These are phyloP conservation scores for Morella rubra DNA, from an alignment of 306 rosid species.

Conservation along the genomic window DNA sequence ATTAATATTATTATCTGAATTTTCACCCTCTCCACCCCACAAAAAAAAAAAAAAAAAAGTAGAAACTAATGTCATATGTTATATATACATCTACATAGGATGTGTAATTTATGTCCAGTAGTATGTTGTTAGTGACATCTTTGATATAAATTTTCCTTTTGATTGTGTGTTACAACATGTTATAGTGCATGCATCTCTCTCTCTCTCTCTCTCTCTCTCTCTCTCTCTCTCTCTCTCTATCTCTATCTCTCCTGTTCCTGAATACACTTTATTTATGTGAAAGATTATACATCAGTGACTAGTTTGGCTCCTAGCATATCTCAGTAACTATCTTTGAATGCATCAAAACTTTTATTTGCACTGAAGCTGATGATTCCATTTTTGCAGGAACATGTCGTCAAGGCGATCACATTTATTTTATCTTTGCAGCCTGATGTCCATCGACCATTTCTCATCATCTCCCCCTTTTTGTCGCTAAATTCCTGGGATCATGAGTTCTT, in stretches of 20 bases:
- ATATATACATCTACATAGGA: too few species aligned
- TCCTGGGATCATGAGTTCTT: conserved; percentile 55
- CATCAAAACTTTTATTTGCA: neutral
- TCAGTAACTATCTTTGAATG: neutral
- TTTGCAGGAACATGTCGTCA: conserved; percentile 56
- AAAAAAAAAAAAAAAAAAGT: too few species aligned
- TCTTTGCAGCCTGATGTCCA: conserved; percentile 42
- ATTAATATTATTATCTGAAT: too few species aligned
- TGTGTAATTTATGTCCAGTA: neutral
- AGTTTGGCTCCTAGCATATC: neutral
- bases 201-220: neutral
- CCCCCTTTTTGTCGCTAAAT: conserved; percentile 49
- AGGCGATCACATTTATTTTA: conserved; percentile 47
- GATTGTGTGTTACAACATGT: neutral
- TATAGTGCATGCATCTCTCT: neutral
- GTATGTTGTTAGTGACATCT: too few species aligned
- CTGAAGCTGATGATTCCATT: neutral
- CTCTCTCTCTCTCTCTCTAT: neutral
- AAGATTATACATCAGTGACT: neutral
- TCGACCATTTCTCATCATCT: conserved; percentile 62
- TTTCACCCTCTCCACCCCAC: too few species aligned
- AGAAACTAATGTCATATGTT: neutral
- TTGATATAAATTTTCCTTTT: neutral
- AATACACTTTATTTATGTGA: neutral
- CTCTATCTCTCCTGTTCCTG: too few species aligned